Percentiles rank a stretch among this genome's conserved stretches.
Conservation (phyloP, 345 rosid species). For the Eucalyptus cloeziana region DNA sequence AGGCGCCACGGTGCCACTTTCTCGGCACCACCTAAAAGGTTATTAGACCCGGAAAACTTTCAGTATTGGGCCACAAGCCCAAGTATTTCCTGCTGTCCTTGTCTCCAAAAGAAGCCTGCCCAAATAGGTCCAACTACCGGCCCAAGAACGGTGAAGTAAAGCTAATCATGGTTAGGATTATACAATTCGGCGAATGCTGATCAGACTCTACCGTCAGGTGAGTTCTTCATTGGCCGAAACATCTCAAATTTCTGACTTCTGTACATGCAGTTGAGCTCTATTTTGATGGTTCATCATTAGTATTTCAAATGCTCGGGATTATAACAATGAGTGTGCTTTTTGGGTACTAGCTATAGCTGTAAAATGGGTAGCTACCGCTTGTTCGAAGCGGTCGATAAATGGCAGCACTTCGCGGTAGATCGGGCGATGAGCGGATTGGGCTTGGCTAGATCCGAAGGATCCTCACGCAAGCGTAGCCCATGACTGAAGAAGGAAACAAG, state of each 20-base stretch:
- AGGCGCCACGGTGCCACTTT: background rate
- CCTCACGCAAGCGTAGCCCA: background rate
- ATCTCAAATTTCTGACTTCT: background rate
- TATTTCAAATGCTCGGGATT: background rate
- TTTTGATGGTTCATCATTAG: background rate
- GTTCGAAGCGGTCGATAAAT: background rate
- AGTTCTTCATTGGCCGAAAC: background rate
- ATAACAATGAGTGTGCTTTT: background rate
- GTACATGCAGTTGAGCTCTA: background rate
- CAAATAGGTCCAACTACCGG: background rate
- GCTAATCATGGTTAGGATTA: background rate
- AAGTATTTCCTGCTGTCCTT: background rate
- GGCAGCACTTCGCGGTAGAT: background rate
- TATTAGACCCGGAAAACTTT: background rate
- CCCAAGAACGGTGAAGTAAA: background rate
- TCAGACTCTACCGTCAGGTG: background rate
- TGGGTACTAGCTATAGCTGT: background rate
- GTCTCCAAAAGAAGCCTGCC: background rate
- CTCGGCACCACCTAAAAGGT: background rate
- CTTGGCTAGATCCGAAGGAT: background rate
- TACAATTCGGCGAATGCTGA: rapidly evolving
- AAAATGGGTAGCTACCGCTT: rapidly evolving
- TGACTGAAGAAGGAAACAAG: background rate
- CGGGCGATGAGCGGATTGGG: background rate
- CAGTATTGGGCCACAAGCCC: background rate